Percentiles rank a stretch among this genome's conserved stretches.
These are phyloP conservation scores for Yamadazyma siamensis DNA, from an alignment of 1,139 yeast genomes.

Conservation along the genomic window DNA sequence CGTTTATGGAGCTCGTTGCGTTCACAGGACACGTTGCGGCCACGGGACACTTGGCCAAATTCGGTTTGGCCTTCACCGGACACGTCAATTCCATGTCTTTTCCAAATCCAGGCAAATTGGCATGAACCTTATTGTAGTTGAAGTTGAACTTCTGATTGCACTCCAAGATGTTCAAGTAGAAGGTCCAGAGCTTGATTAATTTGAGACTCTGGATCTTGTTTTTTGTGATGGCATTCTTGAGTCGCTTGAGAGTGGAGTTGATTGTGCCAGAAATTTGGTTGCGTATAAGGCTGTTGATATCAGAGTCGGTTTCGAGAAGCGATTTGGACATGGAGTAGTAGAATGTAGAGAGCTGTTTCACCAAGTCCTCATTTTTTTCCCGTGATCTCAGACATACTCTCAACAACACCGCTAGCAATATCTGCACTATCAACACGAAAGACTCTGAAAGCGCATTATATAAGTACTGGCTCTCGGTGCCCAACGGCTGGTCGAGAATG, in stretches of 20 bases:
- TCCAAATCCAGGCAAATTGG: conserved; percentile 29
- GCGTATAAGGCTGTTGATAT: conserved; percentile 14
- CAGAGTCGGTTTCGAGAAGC: conserved; percentile 6
- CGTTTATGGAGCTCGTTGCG: no score
- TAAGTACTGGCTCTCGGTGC: conserved; percentile 21
- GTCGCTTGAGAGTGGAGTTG: conserved; percentile 12
- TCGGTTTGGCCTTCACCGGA: conserved; percentile 1
- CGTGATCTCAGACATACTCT: conserved; percentile 18
- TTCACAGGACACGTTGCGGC: conserved; percentile 16
- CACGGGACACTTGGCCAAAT: conserved; percentile 27
- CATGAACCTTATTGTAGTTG: conserved; percentile 35
- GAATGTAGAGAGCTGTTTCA: conserved; percentile 11
- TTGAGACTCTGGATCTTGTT: conserved; percentile 24
- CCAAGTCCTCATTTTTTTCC: conserved; percentile 12
- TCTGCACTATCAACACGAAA: conserved; percentile 31
- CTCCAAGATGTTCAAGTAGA: conserved; percentile 36
- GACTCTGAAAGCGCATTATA: conserved; percentile 28
- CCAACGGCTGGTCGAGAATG: conserved; percentile 6
- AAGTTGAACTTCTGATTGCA: conserved; percentile 27
- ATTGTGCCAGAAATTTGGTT: conserved; percentile 19
- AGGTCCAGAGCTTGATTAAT: conserved; percentile 38
- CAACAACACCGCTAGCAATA: conserved; percentile 33
- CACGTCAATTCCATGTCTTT: conserved; percentile 10
- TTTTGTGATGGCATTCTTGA: conserved; percentile 16
- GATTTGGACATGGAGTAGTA: conserved; percentile 10